phyloP scores from a whole-genome alignment of 345 rosid genomes.

The Cardamine occulta region DNA sequence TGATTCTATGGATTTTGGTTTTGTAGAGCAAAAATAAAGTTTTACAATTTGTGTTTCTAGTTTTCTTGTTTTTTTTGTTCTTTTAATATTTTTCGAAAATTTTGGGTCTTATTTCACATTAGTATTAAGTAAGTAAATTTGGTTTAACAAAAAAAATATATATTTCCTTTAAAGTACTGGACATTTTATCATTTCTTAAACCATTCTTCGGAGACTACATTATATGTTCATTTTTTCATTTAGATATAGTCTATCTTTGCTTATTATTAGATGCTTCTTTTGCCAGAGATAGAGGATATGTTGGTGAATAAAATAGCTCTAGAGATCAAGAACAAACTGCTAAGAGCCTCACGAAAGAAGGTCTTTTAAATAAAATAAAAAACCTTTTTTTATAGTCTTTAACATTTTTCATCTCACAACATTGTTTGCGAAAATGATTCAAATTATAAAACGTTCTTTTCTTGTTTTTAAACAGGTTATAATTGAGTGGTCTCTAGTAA shows the following conservation, averaged over 20 bases:
- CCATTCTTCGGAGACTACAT: too few species aligned
- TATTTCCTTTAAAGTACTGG: too few species aligned
- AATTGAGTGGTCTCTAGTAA: constrained; percentile 35
- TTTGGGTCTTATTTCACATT: too few species aligned
- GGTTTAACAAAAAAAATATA: too few species aligned
- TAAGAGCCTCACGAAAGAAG: constrained; percentile 35
- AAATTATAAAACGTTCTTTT: neutral
- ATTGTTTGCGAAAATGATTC: neutral
- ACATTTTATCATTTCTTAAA: too few species aligned
- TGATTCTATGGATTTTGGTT: too few species aligned
- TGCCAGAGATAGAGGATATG: constrained; percentile 31
- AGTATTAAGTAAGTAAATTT: too few species aligned
- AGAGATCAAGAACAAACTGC: constrained; percentile 30
- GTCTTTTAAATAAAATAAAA: constrained; percentile 13
- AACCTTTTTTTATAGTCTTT: neutral
- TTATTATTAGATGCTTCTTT: neutral
- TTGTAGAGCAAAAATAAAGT: too few species aligned
- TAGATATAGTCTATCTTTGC: neutral
- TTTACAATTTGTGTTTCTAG: neutral
- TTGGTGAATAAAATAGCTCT: constrained; percentile 35
- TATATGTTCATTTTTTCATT: neutral
- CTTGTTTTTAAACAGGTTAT: constrained; percentile 9
- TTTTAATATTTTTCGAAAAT: too few species aligned
- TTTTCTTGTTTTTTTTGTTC: too few species aligned
- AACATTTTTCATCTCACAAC: neutral